Base-by-base conservation (phyloP, 371 early-diverging fungal genomes). In the Conidiobolus incongruus region DNA sequence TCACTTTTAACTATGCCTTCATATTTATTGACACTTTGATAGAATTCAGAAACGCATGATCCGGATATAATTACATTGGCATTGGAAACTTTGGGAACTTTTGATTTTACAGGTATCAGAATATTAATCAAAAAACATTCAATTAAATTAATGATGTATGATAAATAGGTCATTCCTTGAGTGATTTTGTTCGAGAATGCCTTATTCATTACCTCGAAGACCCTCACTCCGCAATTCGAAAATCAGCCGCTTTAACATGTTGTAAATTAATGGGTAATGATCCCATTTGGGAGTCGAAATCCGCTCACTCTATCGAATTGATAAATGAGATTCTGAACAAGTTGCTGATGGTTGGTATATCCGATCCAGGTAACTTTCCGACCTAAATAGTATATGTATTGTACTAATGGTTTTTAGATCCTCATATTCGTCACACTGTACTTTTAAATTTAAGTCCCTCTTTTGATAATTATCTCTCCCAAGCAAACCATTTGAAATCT, bases 121-220 rank as follows among this genome's bases (percentile, higher is more conserved):
- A 16, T 28, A 7, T 37, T 40, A 29, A 31, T 19, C 4, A 38
- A n/a, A 45, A 34, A 2, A 39, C 15, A 12, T 13, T 34, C 45
- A 26, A 33, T 7, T n/a, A 35, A 38, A 50, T 16, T 40, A 13
- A 38, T 47, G 8, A 31, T 6, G 6, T 31, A 13, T 8, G 6
- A 6, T 6, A 31, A 13, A 31, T 47, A 59, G 72, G 66, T 20
- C 80, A 88, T 41, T 73, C 79, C 31, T 58, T 95, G 28, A 79
- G 82, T 50, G 93, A 92, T 55, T 80, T 95, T 59, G 79, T 93
- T 26, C 72, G 83, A 33, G 84, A 84, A 46, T 77, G 77, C 45
- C 77, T 92, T 7, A 68, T 83, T 12, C 63, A 70, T 15, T 96
- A 90, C 48, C 58, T 94, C 24, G 83, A 83, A 29, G 81, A 84